Base-by-base conservation (phyloP, 306 rosid species). In the Cucurbita moschata region DNA sequence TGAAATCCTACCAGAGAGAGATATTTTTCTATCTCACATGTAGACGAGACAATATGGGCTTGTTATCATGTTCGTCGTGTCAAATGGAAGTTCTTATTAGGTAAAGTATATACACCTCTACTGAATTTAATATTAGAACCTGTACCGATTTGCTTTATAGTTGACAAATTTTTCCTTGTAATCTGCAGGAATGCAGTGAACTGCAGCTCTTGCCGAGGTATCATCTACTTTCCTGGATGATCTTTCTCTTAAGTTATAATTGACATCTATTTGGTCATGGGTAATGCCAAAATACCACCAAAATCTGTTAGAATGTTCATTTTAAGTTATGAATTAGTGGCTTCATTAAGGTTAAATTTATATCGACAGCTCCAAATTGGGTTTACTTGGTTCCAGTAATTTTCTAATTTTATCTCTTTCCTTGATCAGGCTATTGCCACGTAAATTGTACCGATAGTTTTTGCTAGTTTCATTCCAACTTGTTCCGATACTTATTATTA, bases 121-220 rank as follows among this genome's bases (percentile, higher is more conserved):
- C 18, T 63, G 4, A 8, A 35, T 35, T 42, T 42, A 7, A 6
- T 74, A 7, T 21, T 40, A 46, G 5, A 12, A 15, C 16, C 57
- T 60, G 40, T n/a, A 56, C 72, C 30, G 50, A 54, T 53, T 71
- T 78, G 56, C 72, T 23, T 57, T 12, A 7, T 64, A 50, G 75
- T 46, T 60, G 68, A 65, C 56, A 79, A 83, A 2, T 60, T 77
- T 15, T 78, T 42, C 78, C 49, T 44, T 72, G 11, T 77, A 75
- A 78, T 84, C 21, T 84, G 76, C 91, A 95, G 99, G 88, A 77
- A 77, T 82, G 92, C 92, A 5, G 72, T 78, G 79, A 85, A 83
- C 86, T 95, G 99, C 78, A 73, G 79, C 78, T 76, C 84, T 54
- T 95, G 99, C 79, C 90, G 88, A 91, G 99, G 99, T 95, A 89